phyloP scores from a whole-genome alignment of 257 asterid species.

The Solanum paucissectum region DNA sequence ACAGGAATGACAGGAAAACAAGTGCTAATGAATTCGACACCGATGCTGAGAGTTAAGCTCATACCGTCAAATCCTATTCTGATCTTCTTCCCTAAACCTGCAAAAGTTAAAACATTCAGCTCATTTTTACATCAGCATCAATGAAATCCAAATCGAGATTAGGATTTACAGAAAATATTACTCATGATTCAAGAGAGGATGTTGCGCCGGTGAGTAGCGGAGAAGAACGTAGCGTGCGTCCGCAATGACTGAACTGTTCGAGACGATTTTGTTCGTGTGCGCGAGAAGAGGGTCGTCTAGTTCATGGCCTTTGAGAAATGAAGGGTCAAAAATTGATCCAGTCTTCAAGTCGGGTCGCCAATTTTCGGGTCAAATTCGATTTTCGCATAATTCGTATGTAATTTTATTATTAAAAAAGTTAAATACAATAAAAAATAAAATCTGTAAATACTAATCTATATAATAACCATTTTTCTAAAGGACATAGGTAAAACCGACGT shows the following conservation, averaged over 20 bases:
- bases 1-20: neutral
- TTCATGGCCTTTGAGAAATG: neutral
- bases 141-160: neutral
- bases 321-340: neutral
- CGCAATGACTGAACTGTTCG: neutral
- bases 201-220: neutral
- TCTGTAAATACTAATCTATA: no score
- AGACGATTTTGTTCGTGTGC: neutral
- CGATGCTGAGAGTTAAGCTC: neutral
- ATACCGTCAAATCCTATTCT: slow-evolving; percentile 14
- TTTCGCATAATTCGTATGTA: neutral
- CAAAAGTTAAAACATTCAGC: neutral
- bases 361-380: neutral
- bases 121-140: neutral
- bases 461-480: no score
- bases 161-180: neutral
- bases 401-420: neutral
- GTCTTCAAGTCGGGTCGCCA: neutral
- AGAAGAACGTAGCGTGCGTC: neutral
- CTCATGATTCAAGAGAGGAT: neutral
- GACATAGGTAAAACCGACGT: no score
- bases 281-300: neutral
- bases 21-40: neutral
- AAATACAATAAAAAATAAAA: no score
- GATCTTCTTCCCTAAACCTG: slow-evolving; percentile 14